A percentile compares a stretch with the other conserved stretches of the same genome.
phyloP scores from a whole-genome alignment of 345 rosid genomes.

The thale cress (Arabidopsis thaliana) region DNA sequence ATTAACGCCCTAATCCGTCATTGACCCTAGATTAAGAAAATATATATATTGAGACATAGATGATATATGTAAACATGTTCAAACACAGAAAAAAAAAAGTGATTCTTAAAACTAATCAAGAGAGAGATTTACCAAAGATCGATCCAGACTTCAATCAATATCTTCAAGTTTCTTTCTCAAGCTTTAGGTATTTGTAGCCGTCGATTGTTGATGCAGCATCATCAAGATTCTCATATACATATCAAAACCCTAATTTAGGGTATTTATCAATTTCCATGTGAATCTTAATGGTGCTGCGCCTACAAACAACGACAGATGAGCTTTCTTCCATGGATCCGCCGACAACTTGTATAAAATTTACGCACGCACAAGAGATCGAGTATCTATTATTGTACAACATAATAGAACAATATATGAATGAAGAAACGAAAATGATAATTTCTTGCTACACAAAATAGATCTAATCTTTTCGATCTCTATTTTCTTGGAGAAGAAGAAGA shows the following conservation, averaged over 20 bases:
- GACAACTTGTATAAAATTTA: slow-evolving; percentile 9
- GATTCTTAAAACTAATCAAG: neutral
- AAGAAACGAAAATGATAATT: neutral
- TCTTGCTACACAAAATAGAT: neutral
- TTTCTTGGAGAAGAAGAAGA: slow-evolving; percentile 2
- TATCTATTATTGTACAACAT: neutral
- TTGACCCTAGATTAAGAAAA: neutral
- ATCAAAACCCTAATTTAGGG: slow-evolving; percentile 40
- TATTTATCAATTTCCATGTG: slow-evolving; percentile 57
- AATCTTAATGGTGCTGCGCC: slow-evolving; percentile 97
- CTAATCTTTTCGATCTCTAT: neutral
- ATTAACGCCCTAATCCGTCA: slow-evolving; percentile 30
- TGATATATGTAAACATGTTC: neutral
- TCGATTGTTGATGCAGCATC: slow-evolving; percentile 99
- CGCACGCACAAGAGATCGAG: slow-evolving; percentile 5
- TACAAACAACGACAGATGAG: slow-evolving; percentile 70
- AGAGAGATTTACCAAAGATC: slow-evolving; percentile 30
- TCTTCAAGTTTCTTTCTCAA: slow-evolving; percentile 1
- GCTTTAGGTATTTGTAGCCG: slow-evolving; percentile 48
- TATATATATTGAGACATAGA: neutral
- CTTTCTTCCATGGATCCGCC: slow-evolving; percentile 39
- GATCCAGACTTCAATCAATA: slow-evolving; percentile 4
- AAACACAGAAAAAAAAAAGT: neutral
- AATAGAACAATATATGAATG: neutral
- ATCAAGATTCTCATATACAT: slow-evolving; percentile 95